Conservation (phyloP, 2,329 filamentous ascomycete genomes). For the Kalmusia sp. region DNA sequence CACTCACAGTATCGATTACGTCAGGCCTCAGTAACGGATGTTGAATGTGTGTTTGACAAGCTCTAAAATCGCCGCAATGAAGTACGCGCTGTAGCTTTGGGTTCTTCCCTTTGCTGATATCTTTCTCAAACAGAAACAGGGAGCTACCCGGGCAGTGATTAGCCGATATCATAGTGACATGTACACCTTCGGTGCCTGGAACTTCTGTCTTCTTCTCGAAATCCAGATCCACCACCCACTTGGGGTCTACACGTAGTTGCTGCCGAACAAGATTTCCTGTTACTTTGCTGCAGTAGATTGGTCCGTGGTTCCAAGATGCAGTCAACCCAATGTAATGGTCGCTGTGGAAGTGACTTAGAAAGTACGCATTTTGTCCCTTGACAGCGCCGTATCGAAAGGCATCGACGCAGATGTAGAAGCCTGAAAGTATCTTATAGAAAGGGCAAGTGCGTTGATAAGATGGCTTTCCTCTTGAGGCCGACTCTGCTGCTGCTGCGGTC, state of each 20-base stretch:
- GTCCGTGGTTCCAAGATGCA: constrained; percentile 87
- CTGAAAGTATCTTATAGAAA: constrained; percentile 98
- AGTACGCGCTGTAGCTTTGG: constrained; percentile 77
- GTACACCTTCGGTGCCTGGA: constrained; percentile 80
- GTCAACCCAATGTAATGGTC: constrained; percentile 96
- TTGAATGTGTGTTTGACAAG: constrained; percentile 81
- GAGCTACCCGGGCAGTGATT: constrained; percentile 98
- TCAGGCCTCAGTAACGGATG: constrained; percentile 85
- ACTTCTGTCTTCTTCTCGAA: constrained; percentile 83
- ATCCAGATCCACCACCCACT: constrained; percentile 84
- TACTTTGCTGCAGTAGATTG: constrained; percentile 94
- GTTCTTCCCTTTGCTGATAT: constrained; percentile 65
- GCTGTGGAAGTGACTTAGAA: constrained; percentile 96
- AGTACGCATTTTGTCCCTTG: constrained; percentile 90
- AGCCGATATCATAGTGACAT: constrained; percentile 92
- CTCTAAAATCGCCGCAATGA: constrained; percentile 95
- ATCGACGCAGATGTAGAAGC: constrained; percentile 91
- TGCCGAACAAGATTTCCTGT: constrained; percentile 88
- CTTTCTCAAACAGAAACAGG: constrained; percentile 89
- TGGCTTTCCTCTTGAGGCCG: constrained; percentile 79
- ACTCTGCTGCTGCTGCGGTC: constrained; percentile 80
- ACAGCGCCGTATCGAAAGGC: constrained; percentile 96
- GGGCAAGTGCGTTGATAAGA: constrained; percentile 91
- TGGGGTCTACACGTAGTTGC: constrained; percentile 83
- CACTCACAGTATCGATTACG: constrained; percentile 71